Conservation (phyloP, 108 stramenopile genomes). For the Asterionellopsis glacialis region DNA sequence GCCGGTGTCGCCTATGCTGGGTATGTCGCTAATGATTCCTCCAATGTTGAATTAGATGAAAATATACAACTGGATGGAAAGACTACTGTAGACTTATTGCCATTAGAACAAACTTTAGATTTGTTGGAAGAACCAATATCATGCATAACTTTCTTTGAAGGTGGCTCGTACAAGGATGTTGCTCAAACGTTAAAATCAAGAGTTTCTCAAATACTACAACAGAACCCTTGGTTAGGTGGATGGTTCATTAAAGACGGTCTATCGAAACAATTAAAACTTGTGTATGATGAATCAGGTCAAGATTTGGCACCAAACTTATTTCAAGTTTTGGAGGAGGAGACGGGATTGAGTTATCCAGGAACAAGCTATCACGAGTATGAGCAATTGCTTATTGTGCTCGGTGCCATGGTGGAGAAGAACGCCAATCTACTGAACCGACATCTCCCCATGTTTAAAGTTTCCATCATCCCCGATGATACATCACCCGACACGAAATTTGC, state of each 20-base stretch:
- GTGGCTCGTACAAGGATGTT: not conserved
- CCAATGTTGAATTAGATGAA: not conserved
- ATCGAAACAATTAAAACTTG: constrained; percentile 29
- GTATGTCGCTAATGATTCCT: not conserved
- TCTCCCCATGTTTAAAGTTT: constrained; percentile 16
- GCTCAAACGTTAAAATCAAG: constrained; percentile 13
- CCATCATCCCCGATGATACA: constrained; percentile 12
- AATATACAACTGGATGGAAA: constrained; percentile 15
- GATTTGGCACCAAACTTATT: constrained; percentile 29
- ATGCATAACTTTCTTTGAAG: constrained; percentile 25
- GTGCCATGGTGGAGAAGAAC: constrained; percentile 10
- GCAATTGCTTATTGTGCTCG: not conserved
- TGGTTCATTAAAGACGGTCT: constrained; percentile 28
- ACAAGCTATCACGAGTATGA: constrained; percentile 29
- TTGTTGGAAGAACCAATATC: constrained; percentile 33
- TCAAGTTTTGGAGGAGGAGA: constrained; percentile 7
- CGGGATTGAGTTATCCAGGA: not conserved
- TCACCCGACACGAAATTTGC: constrained; percentile 11
- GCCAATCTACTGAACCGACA: not conserved
- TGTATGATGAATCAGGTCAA: constrained; percentile 32
- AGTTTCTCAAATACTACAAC: constrained; percentile 17
- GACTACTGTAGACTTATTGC: constrained; percentile 27
- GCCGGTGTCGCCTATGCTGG: not conserved
- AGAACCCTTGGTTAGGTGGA: constrained; percentile 42
- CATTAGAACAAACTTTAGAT: constrained; percentile 27